These are phyloP conservation scores for Gloeophyllum trabeum DNA, from an alignment of 768 basidiomycete species.

Conservation along the genomic window DNA sequence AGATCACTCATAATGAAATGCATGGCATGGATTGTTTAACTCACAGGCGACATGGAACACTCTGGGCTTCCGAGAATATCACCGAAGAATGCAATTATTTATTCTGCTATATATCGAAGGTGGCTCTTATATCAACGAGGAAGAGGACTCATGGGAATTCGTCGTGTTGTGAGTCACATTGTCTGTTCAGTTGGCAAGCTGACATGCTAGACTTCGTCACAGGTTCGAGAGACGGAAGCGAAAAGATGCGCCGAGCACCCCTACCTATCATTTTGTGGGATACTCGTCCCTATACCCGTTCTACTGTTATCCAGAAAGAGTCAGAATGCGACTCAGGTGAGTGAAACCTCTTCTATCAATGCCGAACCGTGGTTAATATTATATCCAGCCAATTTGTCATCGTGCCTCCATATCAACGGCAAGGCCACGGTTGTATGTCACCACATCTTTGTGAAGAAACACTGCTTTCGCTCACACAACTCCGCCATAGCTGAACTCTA, in stretches of 20 bases:
- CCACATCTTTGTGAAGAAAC: background rate
- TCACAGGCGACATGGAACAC: constrained; percentile 72
- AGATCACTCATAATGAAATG: too few species aligned
- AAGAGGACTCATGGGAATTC: constrained; percentile 93
- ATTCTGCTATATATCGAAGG: constrained; percentile 92
- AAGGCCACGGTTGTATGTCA: constrained; percentile 80
- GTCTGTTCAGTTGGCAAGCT: background rate
- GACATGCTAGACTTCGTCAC: constrained; percentile 1
- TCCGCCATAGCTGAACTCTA: constrained; percentile 67
- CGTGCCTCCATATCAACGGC: constrained; percentile 78
- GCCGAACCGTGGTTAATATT: background rate
- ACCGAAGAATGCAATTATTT: constrained; percentile 88
- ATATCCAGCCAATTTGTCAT: constrained; percentile 82
- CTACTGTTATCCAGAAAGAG: constrained; percentile 88
- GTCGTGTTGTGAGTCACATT: constrained; percentile 55
- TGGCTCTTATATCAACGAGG: constrained; percentile 90
- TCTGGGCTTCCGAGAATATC: constrained; percentile 84
- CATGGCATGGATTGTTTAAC: background rate
- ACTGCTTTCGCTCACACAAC: background rate
- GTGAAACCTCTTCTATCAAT: background rate
- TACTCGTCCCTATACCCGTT: constrained; percentile 94
- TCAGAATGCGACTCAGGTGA: constrained; percentile 79
- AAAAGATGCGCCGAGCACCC: constrained; percentile 30
- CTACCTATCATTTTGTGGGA: constrained; percentile 85
- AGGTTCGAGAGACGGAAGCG: constrained; percentile 83